Percentiles rank a stretch among this genome's conserved stretches.
Conservation (phyloP, 129 eudicot species). For the Flaveria brownii region DNA sequence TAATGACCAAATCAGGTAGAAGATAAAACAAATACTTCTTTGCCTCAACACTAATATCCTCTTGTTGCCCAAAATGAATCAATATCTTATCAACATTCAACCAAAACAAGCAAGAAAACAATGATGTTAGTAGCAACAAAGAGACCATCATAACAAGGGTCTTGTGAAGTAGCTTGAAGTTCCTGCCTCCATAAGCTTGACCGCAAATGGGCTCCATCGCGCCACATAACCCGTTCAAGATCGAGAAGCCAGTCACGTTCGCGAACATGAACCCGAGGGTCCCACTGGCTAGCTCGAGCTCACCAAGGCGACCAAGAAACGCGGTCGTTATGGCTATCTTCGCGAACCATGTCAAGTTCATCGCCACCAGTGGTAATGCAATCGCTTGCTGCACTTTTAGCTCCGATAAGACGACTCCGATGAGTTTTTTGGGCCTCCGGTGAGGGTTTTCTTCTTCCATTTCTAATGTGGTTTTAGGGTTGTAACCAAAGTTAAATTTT, state of each 20-base stretch:
- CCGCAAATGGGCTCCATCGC: constrained; percentile 99
- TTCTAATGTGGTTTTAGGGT: constrained; percentile 4
- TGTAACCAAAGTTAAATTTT: neutral
- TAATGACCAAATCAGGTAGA: constrained; percentile 70
- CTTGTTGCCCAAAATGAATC: constrained; percentile 66
- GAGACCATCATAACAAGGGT: constrained; percentile 65
- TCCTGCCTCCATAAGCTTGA: constrained; percentile 89
- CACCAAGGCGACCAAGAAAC: constrained; percentile 86
- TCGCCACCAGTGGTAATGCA: constrained; percentile 54
- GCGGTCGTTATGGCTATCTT: constrained; percentile 74
- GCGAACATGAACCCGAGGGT: constrained; percentile 79
- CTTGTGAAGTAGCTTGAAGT: constrained; percentile 72
- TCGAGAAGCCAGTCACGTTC: constrained; percentile 83
- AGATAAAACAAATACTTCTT: constrained; percentile 59
- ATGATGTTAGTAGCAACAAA: constrained; percentile 46
- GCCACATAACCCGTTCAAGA: constrained; percentile 63
- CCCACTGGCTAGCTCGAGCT: constrained; percentile 80
- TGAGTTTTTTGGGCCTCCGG: constrained; percentile 30
- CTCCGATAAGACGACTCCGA: constrained; percentile 41
- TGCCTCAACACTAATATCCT: constrained; percentile 53
- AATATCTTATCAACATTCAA: constrained; percentile 70
- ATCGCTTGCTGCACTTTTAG: constrained; percentile 59
- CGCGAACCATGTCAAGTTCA: constrained; percentile 81
- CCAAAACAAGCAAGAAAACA: constrained; percentile 72
- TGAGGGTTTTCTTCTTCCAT: constrained; percentile 35